Evolutionary conservation across 306 rosid genomes (phyloP).

Genomic region (Fragaria nilgerrensis): DNA sequence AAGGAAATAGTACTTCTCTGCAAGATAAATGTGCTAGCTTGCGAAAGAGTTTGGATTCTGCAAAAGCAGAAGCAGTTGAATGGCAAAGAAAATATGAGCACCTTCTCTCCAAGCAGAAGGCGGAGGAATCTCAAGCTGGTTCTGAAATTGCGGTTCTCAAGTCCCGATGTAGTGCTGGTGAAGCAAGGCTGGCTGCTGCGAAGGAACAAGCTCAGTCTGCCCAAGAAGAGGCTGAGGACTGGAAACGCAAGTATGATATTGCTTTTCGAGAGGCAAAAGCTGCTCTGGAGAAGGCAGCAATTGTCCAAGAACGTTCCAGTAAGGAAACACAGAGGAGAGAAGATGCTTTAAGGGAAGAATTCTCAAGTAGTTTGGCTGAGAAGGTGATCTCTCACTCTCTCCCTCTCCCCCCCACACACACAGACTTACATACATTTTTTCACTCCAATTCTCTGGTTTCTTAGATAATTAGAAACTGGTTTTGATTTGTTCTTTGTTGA

Average conservation of each 20-base stretch:
- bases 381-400: slow-evolving; percentile 44
- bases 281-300: slow-evolving; percentile 88
- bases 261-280: slow-evolving; percentile 83
- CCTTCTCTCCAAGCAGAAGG: slow-evolving; percentile 61
- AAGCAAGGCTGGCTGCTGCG: slow-evolving; percentile 92
- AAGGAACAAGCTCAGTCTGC: slow-evolving; percentile 90
- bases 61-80: slow-evolving; percentile 73
- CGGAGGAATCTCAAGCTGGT: slow-evolving; percentile 77
- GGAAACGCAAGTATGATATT: slow-evolving; percentile 87
- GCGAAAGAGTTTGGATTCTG: slow-evolving; percentile 61
- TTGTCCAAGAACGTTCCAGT: slow-evolving; percentile 69
- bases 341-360: slow-evolving; percentile 89
- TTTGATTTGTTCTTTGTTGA: slow-evolving; percentile 26
- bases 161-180: slow-evolving; percentile 83
- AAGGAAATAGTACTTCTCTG: slow-evolving; percentile 64
- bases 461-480: not conserved
- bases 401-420: not conserved
- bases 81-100: slow-evolving; percentile 87
- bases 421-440: not conserved
- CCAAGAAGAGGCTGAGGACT: slow-evolving; percentile 93
- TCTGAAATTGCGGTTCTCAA: slow-evolving; percentile 80
- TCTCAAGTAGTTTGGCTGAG: slow-evolving; percentile 63
- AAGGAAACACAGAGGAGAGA: slow-evolving; percentile 82
- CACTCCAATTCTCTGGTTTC: slow-evolving; percentile 6
- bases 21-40: slow-evolving; percentile 70